Percentiles rank a stretch among this genome's conserved stretches.
Evolutionary conservation across 495 filamentous ascomycete species (phyloP).

Genomic region (Trypethelium eluteriae): DNA sequence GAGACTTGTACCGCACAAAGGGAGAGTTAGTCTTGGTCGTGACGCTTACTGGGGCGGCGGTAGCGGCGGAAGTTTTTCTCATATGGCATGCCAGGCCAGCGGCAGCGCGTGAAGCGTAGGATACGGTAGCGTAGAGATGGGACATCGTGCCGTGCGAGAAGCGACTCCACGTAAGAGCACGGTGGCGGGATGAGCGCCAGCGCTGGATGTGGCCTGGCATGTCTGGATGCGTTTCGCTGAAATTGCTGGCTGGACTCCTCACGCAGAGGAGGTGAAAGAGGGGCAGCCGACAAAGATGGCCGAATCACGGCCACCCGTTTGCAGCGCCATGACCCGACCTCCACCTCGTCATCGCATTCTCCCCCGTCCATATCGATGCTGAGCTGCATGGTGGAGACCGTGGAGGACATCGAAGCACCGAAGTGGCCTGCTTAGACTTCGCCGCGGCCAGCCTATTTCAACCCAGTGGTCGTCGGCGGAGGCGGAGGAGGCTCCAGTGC

Average conservation of each 20-base stretch:
- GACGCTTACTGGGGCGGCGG: conserved; percentile 3
- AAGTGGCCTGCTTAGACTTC: neutral
- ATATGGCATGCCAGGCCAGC: neutral
- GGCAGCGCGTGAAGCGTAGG: neutral
- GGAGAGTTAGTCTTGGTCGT: neutral
- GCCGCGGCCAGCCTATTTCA: neutral
- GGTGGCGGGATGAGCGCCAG: neutral
- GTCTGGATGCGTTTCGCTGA: conserved; percentile 7
- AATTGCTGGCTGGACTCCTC: conserved; percentile 5
- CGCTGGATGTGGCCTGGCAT: conserved; percentile 2
- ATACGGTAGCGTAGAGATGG: neutral
- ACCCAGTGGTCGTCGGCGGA: neutral
- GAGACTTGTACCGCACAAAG: conserved; percentile 3
- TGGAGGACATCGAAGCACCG: neutral
- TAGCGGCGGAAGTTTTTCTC: conserved; percentile 8
- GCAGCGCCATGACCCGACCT: conserved; percentile 5
- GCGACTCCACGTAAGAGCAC: conserved; percentile 7
- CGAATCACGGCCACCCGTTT: conserved; percentile 8
- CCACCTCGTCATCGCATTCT: conserved; percentile 5
- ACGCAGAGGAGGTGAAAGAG: conserved; percentile 11
- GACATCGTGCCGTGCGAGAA: neutral
- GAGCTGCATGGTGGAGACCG: neutral
- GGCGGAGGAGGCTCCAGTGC: neutral
- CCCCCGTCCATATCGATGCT: conserved; percentile 1
- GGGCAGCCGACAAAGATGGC: conserved; percentile 7